phyloP scores from a whole-genome alignment of 352 stramenopile genomes.

The Salisapilia sapeloensis region DNA sequence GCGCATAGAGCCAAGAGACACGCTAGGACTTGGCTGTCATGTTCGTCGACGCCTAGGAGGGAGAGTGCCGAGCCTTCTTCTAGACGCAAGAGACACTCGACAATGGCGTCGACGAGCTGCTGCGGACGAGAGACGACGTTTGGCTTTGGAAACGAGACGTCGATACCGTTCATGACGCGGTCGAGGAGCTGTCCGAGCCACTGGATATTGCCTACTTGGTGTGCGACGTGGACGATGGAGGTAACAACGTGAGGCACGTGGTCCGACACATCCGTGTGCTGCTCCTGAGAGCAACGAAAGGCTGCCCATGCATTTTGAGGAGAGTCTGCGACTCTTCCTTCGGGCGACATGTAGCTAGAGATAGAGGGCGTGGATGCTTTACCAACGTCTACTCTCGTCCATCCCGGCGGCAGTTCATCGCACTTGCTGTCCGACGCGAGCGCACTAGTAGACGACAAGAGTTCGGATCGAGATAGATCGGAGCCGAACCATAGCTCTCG shows the following conservation, averaged over 20 bases:
- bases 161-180: slow-evolving; percentile 22
- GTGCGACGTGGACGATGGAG: slow-evolving; percentile 65
- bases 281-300: slow-evolving; percentile 40
- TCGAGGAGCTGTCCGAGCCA: slow-evolving; percentile 64
- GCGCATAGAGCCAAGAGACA: slow-evolving; percentile 61
- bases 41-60: slow-evolving; percentile 29
- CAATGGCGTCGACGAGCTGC: slow-evolving; percentile 44
- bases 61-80: slow-evolving; percentile 44
- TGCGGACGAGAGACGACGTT: too few species aligned
- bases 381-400: slow-evolving; percentile 18
- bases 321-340: slow-evolving; percentile 24
- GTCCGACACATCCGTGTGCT: slow-evolving; percentile 43
- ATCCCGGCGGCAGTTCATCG: slow-evolving; percentile 25
- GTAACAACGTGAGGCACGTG: slow-evolving; percentile 33
- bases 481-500: slow-evolving; percentile 76
- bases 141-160: slow-evolving; percentile 16
- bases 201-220: slow-evolving; percentile 41
- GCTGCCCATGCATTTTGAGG: slow-evolving; percentile 42
- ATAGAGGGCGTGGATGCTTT: too few species aligned
- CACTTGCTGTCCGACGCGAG: slow-evolving; percentile 13
- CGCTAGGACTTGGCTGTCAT: slow-evolving; percentile 42
- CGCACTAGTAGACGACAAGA: slow-evolving; percentile 10
- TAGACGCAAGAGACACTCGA: slow-evolving; percentile 47
- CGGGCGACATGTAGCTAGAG: slow-evolving; percentile 49
- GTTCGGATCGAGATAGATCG: slow-evolving; percentile 21